Evolutionary conservation across 106 monocot genomes (phyloP).

Genomic region (Apostasia ramifera): DNA sequence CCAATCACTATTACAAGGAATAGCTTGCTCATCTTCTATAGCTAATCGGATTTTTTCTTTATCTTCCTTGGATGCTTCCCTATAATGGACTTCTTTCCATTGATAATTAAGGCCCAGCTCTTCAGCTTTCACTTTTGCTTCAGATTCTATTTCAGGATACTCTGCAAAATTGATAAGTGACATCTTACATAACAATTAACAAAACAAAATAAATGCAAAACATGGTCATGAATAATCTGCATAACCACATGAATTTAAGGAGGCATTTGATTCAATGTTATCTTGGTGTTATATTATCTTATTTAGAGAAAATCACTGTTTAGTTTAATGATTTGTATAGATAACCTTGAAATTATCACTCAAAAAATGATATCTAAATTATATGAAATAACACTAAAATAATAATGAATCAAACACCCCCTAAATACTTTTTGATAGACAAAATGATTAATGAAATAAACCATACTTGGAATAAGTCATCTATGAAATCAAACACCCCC

Average conservation of each 20-base stretch:
- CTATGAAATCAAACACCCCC: too few relatives aligned
- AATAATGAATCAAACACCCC: too few relatives aligned
- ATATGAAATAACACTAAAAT: too few relatives aligned
- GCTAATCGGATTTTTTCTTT: conserved; percentile 40
- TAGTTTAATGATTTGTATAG: too few relatives aligned
- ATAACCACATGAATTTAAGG: background rate
- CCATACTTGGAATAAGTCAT: too few relatives aligned
- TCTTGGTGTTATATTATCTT: too few relatives aligned
- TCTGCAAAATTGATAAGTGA: conserved; percentile 33
- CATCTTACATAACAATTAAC: background rate
- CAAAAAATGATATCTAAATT: too few relatives aligned
- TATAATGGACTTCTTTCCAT: conserved; percentile 68
- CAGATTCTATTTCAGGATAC: conserved; percentile 64
- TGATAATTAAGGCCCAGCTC: conserved; percentile 47
- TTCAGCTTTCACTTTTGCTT: conserved; percentile 61
- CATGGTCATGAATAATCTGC: background rate
- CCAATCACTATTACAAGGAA: conserved; percentile 84
- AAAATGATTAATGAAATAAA: too few relatives aligned
- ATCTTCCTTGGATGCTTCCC: conserved; percentile 46
- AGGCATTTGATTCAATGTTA: too few relatives aligned
- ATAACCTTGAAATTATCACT: too few relatives aligned
- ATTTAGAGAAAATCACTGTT: too few relatives aligned
- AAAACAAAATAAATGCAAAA: background rate
- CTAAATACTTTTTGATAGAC: too few relatives aligned
- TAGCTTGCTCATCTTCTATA: conserved; percentile 73